These are phyloP conservation scores for Thalassiosira pacifica DNA, from an alignment of 352 stramenopile species.

Conservation along the genomic window DNA sequence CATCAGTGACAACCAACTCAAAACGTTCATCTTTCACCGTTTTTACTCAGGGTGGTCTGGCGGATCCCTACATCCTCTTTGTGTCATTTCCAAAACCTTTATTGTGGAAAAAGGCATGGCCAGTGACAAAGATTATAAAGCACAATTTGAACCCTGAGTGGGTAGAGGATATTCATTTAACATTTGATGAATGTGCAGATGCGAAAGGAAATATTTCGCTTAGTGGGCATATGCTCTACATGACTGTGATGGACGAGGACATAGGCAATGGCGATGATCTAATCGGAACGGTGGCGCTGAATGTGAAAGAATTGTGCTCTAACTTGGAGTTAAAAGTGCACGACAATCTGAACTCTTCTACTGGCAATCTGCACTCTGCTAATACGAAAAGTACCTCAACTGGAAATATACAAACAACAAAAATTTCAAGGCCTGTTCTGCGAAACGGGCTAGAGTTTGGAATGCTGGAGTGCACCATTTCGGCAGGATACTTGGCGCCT, in stretches of 20 bases:
- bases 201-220: constrained; percentile 25
- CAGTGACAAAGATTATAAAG: constrained; percentile 40
- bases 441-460: constrained; percentile 63
- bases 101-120: constrained; percentile 53
- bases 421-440: constrained; percentile 50
- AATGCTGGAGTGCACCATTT: constrained; percentile 55
- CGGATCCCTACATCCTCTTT: constrained; percentile 70
- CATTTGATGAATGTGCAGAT: constrained; percentile 52
- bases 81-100: constrained; percentile 62
- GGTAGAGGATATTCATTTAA: constrained; percentile 69
- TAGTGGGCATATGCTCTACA: constrained; percentile 67
- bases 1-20: too few relatives aligned
- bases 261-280: constrained; percentile 59
- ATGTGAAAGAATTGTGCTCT: constrained; percentile 67
- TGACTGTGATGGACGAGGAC: constrained; percentile 76
- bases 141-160: constrained; percentile 57
- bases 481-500: constrained; percentile 42
- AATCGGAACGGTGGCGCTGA: constrained; percentile 69
- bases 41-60: constrained; percentile 40
- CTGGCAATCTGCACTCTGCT: too few relatives aligned
- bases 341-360: too few relatives aligned
- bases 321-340: constrained; percentile 43
- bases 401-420: constrained; percentile 34
- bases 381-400: too few relatives aligned
- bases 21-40: too few relatives aligned